These are phyloP conservation scores for Naganishia kalamii DNA, from an alignment of 768 basidiomycete genomes.

Conservation along the genomic window DNA sequence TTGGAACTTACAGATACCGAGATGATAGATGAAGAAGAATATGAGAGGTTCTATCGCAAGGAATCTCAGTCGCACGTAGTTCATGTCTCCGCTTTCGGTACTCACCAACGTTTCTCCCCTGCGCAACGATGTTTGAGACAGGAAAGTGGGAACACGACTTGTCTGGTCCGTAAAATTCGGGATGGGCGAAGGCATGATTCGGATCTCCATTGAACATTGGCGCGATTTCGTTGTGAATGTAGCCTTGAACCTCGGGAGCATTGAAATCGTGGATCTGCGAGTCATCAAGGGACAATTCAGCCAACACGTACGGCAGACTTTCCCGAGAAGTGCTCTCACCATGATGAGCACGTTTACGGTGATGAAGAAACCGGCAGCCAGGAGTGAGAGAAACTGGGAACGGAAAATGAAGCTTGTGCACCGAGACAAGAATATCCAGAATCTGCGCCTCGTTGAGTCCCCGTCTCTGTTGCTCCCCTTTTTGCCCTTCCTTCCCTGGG, in stretches of 20 bases:
- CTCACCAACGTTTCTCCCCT: neutral
- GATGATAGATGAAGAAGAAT: neutral
- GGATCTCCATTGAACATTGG: neutral
- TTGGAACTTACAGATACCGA: neutral
- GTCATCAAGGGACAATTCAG: neutral
- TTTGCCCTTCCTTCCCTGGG: neutral
- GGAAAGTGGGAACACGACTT: constrained; percentile 1
- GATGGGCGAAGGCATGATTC: neutral
- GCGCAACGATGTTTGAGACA: neutral
- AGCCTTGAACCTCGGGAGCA: neutral
- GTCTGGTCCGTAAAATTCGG: neutral
- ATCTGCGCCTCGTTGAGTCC: neutral
- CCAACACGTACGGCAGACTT: neutral
- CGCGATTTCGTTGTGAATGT: neutral
- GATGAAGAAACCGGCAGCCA: neutral
- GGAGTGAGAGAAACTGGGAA: neutral
- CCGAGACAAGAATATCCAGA: neutral
- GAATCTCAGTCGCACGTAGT: neutral
- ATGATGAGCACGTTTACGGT: neutral
- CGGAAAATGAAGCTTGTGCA: neutral
- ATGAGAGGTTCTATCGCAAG: neutral
- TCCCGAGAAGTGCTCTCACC: neutral
- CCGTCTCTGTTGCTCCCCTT: too few relatives aligned
- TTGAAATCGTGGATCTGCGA: neutral
- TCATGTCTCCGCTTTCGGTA: neutral